Conservation (phyloP, 257 asterid species). For the Rehmannia glutinosa region DNA sequence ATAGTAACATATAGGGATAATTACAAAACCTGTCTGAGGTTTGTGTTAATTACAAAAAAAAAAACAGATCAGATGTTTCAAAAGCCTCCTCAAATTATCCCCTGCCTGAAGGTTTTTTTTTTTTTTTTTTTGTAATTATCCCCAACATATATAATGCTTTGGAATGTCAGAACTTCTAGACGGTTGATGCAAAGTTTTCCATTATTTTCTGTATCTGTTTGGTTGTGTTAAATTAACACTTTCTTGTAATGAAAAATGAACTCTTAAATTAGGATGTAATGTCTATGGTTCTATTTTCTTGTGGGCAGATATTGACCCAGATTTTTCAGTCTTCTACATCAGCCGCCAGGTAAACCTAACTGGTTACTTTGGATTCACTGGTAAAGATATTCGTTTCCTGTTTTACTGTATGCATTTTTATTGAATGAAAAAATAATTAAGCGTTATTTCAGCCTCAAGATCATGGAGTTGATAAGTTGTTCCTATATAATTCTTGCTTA, state of each 20-base stretch:
- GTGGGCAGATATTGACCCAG: slow-evolving; percentile 16
- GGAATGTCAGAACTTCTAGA: too few species aligned
- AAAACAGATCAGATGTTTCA: too few species aligned
- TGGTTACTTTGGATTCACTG: not conserved
- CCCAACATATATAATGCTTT: too few species aligned
- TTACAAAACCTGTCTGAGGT: too few species aligned
- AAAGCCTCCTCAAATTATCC: too few species aligned
- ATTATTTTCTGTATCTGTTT: not conserved
- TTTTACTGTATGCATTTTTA: not conserved
- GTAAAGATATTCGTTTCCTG: not conserved
- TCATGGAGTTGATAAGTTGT: too few species aligned
- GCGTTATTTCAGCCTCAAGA: too few species aligned
- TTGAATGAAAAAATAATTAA: not conserved
- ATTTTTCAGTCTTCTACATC: slow-evolving; percentile 14
- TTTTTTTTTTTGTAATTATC: too few species aligned
- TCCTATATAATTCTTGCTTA: too few species aligned
- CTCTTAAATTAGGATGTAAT: not conserved
- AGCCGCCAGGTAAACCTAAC: not conserved
- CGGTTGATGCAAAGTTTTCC: not conserved
- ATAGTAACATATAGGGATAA: too few species aligned
- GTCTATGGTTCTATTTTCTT: slow-evolving; percentile 2
- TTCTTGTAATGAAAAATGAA: not conserved
- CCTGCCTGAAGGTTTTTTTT: too few species aligned
- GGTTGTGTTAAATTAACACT: not conserved
- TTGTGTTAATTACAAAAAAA: too few species aligned